A percentile compares a stretch with the other conserved stretches of the same genome.
Evolutionary conservation across 192 early-diverging fungal genomes (phyloP).

Genomic region (Obelidium mucronatum): DNA sequence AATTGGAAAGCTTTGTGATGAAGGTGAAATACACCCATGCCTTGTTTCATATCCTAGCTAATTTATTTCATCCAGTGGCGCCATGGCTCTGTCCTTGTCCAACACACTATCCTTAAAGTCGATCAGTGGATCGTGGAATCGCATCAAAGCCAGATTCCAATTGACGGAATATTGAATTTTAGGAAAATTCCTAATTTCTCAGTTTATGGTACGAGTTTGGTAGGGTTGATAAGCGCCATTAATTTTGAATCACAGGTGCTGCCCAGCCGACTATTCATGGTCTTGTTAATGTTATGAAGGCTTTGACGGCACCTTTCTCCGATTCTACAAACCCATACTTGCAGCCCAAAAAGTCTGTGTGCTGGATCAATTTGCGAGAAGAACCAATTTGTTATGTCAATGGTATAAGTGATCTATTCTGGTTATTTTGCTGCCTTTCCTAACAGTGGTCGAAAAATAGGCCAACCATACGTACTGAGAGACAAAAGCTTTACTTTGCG

Average conservation of each 20-base stretch:
- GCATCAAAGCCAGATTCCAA: constrained; percentile 20
- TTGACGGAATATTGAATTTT: constrained; percentile 68
- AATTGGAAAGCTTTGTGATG: constrained; percentile 62
- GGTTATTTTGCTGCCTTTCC: neutral
- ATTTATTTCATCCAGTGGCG: constrained; percentile 43
- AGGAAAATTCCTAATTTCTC: constrained; percentile 34
- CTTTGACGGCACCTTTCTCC: constrained; percentile 25
- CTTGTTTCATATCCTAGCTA: constrained; percentile 15
- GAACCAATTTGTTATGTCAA: constrained; percentile 74
- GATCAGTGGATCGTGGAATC: constrained; percentile 59
- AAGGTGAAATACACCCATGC: constrained; percentile 55
- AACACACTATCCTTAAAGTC: constrained; percentile 67
- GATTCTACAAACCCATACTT: constrained; percentile 17
- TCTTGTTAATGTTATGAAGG: constrained; percentile 52
- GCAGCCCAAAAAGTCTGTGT: constrained; percentile 25
- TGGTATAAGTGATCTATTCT: constrained; percentile 16
- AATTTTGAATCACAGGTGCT: constrained; percentile 44
- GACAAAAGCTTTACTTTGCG: constrained; percentile 65
- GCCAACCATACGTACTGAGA: constrained; percentile 69
- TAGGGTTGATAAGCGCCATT: neutral
- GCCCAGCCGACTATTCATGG: constrained; percentile 71
- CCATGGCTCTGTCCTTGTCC: constrained; percentile 60
- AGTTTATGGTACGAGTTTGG: constrained; percentile 24
- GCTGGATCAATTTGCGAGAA: constrained; percentile 75
- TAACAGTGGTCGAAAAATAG: too few relatives aligned